phyloP scores from a whole-genome alignment of 2,329 filamentous ascomycete species.

The Xylaria sp. region DNA sequence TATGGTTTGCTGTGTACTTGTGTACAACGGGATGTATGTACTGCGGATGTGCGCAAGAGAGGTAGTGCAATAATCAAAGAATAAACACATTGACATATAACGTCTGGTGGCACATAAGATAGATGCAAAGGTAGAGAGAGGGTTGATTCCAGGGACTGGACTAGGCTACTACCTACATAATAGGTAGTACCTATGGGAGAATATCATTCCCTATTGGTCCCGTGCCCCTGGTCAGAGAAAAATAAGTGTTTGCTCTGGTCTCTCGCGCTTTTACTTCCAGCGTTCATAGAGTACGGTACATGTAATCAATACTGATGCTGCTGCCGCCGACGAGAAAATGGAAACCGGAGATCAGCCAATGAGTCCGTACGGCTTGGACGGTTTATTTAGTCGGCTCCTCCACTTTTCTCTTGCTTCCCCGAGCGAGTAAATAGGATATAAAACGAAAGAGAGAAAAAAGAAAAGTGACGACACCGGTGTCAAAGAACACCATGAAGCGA shows the following conservation, averaged over 20 bases:
- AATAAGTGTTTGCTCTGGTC: slow-evolving; percentile 5
- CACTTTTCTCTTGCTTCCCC: slow-evolving; percentile 6
- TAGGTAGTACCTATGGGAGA: background rate
- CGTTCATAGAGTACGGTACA: slow-evolving; percentile 12
- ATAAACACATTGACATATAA: slow-evolving; percentile 36
- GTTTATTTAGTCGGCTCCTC: background rate
- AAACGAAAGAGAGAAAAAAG: slow-evolving; percentile 14
- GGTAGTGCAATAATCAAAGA: background rate
- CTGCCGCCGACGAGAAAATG: background rate
- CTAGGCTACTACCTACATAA: background rate
- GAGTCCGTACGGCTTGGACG: background rate
- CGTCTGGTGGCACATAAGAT: slow-evolving; percentile 27
- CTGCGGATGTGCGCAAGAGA: slow-evolving; percentile 13
- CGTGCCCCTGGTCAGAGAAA: slow-evolving; percentile 24
- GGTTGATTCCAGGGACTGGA: slow-evolving; percentile 30
- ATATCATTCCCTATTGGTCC: slow-evolving; percentile 27
- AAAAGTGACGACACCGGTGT: slow-evolving; percentile 22
- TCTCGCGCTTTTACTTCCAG: slow-evolving; percentile 20
- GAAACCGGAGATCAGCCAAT: background rate
- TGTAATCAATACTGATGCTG: background rate
- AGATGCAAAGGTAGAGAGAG: slow-evolving; percentile 7
- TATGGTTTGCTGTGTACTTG: slow-evolving; percentile 15
- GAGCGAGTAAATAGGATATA: background rate
- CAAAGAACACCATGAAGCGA: slow-evolving; percentile 20
- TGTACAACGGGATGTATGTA: slow-evolving; percentile 25